Evolutionary conservation across 2,329 filamentous ascomycete species (phyloP).

Genomic region (Neopestalotiopsis sp.): DNA sequence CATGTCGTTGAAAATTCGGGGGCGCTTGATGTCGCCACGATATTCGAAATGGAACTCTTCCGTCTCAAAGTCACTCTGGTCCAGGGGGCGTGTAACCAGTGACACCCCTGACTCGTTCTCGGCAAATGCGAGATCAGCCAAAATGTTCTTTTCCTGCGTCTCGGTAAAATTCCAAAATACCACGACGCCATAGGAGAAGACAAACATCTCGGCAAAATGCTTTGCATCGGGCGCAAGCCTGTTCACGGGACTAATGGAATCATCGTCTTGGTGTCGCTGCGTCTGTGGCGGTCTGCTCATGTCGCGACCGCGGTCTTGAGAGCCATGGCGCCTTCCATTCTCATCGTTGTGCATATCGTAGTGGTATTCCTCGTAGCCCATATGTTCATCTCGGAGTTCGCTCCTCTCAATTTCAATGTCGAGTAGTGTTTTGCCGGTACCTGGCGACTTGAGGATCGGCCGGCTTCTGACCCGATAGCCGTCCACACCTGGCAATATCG

Average conservation of each 20-base stretch:
- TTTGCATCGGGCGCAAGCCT: constrained; percentile 74
- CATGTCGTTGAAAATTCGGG: constrained; percentile 98
- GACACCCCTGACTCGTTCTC: constrained; percentile 67
- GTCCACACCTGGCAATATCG: constrained; percentile 82
- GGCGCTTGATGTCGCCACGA: constrained; percentile 81
- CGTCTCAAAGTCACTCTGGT: constrained; percentile 92
- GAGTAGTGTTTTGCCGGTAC: constrained; percentile 84
- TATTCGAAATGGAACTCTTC: constrained; percentile 99
- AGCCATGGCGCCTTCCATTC: constrained; percentile 27
- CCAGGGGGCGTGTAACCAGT: constrained; percentile 78
- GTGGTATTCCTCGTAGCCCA: constrained; percentile 86
- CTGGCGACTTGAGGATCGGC: constrained; percentile 89
- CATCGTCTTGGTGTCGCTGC: constrained; percentile 34
- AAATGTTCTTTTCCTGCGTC: constrained; percentile 92
- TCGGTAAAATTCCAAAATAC: constrained; percentile 99
- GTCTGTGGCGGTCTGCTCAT: constrained; percentile 31
- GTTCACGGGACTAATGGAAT: constrained; percentile 57
- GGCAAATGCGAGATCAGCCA: constrained; percentile 93
- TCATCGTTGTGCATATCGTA: constrained; percentile 50
- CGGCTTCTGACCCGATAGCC: constrained; percentile 90
- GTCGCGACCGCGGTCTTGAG: constrained; percentile 28
- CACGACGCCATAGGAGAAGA: constrained; percentile 95
- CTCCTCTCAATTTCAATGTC: constrained; percentile 97
- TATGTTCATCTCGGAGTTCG: constrained; percentile 86
- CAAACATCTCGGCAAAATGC: constrained; percentile 91